Base-by-base conservation (phyloP, 2,329 filamentous ascomycete species). In the Fusarium tjaetaba region DNA sequence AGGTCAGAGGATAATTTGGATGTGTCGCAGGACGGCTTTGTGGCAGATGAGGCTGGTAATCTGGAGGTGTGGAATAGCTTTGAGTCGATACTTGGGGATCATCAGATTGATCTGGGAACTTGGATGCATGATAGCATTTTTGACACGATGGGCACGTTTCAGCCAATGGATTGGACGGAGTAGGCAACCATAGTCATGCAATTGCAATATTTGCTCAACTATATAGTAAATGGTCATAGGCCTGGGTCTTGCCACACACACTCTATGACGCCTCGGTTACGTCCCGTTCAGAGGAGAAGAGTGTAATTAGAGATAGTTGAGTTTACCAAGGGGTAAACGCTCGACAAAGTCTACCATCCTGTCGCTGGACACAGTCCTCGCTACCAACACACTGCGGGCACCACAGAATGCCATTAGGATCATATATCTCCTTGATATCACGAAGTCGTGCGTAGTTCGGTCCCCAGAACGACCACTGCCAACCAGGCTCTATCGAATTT, bases 121-220 rank as follows among this genome's bases (percentile, higher is more conserved):
- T 63, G 61, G 55, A 63, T 63, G 42, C 55, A 63, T 13, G 61
- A 63, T 42, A 63, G 61, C 8, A 63, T 63, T 0, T 63, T 61
- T 42, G n/a, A 63, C 13, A 61, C 42, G 5, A 63, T 41, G 28
- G 14, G 34, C 8, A 48, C 32, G 3, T 39, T 22, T 10, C 42
- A 48, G 28, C 7, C 26, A 11, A 60, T 26, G 20, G 42, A 48
- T 60, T 41, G 7, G 18, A 11, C 49, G 2, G 32, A 52, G 32
- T 52, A 52, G 18, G 4, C 1, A 13, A 16, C 11, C 7, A 3
- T 11, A 26, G 5, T 26, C 7, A 2, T 11, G 2, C 2, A 26
- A 6, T 26, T 36, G 16, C 4, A 15, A 36, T 18, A 34, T 26
- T 36, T 24, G 4, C n/a, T 36, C 7, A 22, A 15, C 16, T 15